Evolutionary conservation across 192 early-diverging fungal species (phyloP), one percentile per base, ranked within the genome.

Genomic region (Coemansia sp.): DNA sequence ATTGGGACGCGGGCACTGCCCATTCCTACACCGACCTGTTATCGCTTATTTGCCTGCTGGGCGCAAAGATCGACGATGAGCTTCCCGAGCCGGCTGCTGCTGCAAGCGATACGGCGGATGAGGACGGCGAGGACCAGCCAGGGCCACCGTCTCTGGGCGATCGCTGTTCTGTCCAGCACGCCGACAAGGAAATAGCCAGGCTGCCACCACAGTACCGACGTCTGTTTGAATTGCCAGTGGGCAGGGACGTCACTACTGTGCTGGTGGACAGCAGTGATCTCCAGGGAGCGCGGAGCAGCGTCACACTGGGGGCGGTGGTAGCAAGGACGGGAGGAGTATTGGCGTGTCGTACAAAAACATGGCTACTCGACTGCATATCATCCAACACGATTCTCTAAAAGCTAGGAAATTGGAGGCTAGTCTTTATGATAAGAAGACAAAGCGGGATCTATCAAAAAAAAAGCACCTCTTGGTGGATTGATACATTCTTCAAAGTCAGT

Each of bases 361-460:
- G 70, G 70, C 36, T 74, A 22, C 63, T 74, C 22, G 64, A 74
- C 37, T 74, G 70, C 12, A 52, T 74, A 7, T 74, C 70, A 1
- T 51, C 58, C 33, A 52, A 56, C 43, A 27, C 34, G 14, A 17
- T 60, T 10, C 27, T 60, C 0, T 51, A 37, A 36, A 18, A 39
- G n/a, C 10, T 17, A 13, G 5, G 1, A 1, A 1, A 2, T 44
- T 6, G 4, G 8, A 7, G 28, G 28, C 8, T 29, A 4, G 28
- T 29, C 8, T 29, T 8, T 29, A 2, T 27, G 39, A 42, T 16
- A 31, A 16, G 31, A 35, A 46, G 20, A 28, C n/a, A 46, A 28
- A 22, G 38, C 28, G 16, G 32, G 11, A 21, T 28, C 13, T 34
- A 29, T 0, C 19, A 33, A 17, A 47, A 31, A 66, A n/a, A n/a